These are phyloP conservation scores for Santalum album DNA, from an alignment of 164 flowering plant species.

Conservation along the genomic window DNA sequence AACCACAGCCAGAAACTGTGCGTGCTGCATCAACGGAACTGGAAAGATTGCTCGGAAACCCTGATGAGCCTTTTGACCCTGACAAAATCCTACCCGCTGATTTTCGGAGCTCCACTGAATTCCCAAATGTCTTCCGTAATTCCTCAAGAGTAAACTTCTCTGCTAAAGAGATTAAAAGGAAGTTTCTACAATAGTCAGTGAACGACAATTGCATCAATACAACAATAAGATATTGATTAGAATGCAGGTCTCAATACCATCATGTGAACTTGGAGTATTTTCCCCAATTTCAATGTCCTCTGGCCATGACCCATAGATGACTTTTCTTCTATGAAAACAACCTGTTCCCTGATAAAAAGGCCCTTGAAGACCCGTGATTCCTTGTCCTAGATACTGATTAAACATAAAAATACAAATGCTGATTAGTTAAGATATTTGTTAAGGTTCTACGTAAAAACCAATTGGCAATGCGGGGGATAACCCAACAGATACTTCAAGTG, in stretches of 20 bases:
- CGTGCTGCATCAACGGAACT: slow-evolving; percentile 26
- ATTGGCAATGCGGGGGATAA: too few species aligned
- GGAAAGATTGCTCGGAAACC: slow-evolving; percentile 4
- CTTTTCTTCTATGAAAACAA: slow-evolving; percentile 48
- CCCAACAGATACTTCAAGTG: too few species aligned
- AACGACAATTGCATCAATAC: too few species aligned
- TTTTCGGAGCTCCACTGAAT: slow-evolving; percentile 18
- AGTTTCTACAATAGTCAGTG: too few species aligned
- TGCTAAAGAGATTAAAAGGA: too few species aligned
- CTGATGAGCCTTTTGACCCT: slow-evolving; percentile 6
- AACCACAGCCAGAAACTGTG: slow-evolving; percentile 30
- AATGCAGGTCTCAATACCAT: neutral
- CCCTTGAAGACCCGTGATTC: slow-evolving; percentile 47
- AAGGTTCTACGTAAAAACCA: too few species aligned
- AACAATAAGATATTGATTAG: too few species aligned
- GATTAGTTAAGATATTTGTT: too few species aligned
- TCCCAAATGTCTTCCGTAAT: slow-evolving; percentile 22
- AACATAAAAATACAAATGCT: neutral
- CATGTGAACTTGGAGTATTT: neutral
- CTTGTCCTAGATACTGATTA: slow-evolving; percentile 16
- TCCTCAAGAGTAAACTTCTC: neutral
- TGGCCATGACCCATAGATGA: slow-evolving; percentile 40
- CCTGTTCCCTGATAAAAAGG: slow-evolving; percentile 41
- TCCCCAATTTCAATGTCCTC: slow-evolving; percentile 4
- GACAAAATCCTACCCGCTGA: slow-evolving; percentile 19